These are phyloP conservation scores for Alternaria burnsii DNA, from an alignment of 2,329 filamentous ascomycete species.

Conservation along the genomic window DNA sequence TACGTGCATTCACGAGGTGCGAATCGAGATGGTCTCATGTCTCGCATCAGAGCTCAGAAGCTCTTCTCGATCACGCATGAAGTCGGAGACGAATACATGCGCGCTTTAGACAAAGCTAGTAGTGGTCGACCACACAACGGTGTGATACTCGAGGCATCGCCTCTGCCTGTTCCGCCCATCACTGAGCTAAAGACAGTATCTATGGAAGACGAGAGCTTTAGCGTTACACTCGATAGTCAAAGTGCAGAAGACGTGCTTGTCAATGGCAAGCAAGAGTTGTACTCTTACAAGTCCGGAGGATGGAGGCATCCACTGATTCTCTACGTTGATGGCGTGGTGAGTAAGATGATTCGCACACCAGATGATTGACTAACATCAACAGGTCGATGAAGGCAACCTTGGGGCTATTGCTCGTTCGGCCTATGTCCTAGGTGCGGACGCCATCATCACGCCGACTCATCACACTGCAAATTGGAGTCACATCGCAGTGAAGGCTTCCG, in stretches of 20 bases:
- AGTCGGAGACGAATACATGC: constrained; percentile 69
- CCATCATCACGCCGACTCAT: constrained; percentile 77
- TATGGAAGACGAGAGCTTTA: constrained; percentile 46
- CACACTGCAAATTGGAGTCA: constrained; percentile 76
- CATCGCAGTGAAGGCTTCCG: constrained; percentile 84
- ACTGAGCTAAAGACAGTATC: constrained; percentile 63
- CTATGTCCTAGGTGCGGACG: constrained; percentile 88
- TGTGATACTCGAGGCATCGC: constrained; percentile 84
- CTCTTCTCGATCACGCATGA: constrained; percentile 50
- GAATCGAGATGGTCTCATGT: constrained; percentile 31
- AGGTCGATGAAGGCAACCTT: constrained; percentile 84
- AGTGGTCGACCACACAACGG: constrained; percentile 88
- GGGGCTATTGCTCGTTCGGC: constrained; percentile 89
- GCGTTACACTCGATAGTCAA: constrained; percentile 66
- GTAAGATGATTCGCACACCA: background rate
- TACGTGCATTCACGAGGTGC: constrained; percentile 65
- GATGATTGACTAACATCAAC: constrained; percentile 34
- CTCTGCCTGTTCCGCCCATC: constrained; percentile 76
- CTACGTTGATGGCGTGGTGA: constrained; percentile 73
- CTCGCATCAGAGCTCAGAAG: constrained; percentile 26
- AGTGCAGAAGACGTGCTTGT: constrained; percentile 75
- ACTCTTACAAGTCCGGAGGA: constrained; percentile 55
- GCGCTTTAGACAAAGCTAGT: constrained; percentile 83
- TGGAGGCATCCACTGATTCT: constrained; percentile 74
- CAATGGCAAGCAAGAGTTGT: constrained; percentile 70